Percentiles rank a stretch among this genome's conserved stretches.
These are phyloP conservation scores for Cladorrhinum sp. DNA, from an alignment of 2,329 filamentous ascomycete genomes.

Conservation along the genomic window DNA sequence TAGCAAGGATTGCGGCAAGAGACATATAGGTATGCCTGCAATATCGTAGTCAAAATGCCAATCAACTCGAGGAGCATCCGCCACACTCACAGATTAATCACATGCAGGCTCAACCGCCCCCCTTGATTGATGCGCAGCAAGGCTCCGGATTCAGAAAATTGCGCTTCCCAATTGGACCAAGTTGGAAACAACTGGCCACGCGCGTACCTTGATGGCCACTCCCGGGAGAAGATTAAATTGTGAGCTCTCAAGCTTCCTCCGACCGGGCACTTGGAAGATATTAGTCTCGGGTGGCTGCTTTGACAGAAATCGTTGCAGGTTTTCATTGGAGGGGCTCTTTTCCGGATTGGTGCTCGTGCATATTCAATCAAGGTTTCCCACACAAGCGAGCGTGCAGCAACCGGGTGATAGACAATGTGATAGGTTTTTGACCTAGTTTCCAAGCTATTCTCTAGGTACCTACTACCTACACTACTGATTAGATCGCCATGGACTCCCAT, in stretches of 20 bases:
- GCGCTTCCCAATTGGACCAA: too few species aligned
- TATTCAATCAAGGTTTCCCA: not conserved
- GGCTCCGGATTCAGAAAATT: too few species aligned
- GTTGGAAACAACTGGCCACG: too few species aligned
- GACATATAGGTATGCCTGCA: too few species aligned
- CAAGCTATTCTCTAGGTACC: not conserved
- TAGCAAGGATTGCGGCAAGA: too few species aligned
- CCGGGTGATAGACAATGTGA: not conserved
- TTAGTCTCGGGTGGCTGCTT: slow-evolving; percentile 6
- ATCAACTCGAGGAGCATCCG: too few species aligned
- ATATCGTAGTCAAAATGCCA: too few species aligned
- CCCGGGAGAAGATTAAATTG: not conserved
- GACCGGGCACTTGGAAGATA: not conserved
- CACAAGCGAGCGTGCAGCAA: not conserved
- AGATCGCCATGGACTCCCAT: too few species aligned
- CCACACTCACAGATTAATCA: too few species aligned
- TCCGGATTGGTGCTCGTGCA: not conserved
- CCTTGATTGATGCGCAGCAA: too few species aligned
- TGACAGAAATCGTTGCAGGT: not conserved
- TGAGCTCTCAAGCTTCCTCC: not conserved
- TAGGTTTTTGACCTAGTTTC: not conserved
- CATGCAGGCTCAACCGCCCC: too few species aligned
- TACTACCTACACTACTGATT: too few species aligned
- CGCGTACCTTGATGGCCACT: not conserved
- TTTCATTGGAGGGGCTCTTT: not conserved